A percentile compares a stretch with the other conserved stretches of the same genome.
Evolutionary conservation across 169 alveolate species (phyloP).

Genomic region (Plasmodium vivax): DNA sequence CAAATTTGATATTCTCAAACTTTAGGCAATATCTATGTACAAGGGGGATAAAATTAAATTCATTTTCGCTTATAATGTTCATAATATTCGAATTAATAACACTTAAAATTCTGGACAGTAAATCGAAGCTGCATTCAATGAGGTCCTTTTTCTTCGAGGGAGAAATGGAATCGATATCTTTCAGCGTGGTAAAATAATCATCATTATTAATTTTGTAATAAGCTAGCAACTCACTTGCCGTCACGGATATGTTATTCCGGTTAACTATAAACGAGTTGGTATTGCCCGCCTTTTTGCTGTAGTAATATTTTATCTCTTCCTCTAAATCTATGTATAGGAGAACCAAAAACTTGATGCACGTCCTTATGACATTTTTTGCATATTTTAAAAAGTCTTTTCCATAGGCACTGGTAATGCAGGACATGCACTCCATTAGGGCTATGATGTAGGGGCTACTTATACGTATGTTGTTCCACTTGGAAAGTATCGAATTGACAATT

Average conservation of each 20-base stretch:
- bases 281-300: constrained; percentile 27
- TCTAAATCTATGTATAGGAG: constrained; percentile 71
- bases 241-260: constrained; percentile 51
- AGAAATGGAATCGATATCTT: constrained; percentile 66
- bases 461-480: constrained; percentile 54
- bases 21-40: constrained; percentile 72
- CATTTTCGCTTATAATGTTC: constrained; percentile 49
- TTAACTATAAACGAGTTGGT: constrained; percentile 42
- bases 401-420: constrained; percentile 75
- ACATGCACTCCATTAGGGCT: constrained; percentile 74
- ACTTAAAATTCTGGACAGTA: constrained; percentile 69
- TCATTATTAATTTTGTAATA: constrained; percentile 61
- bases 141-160: constrained; percentile 67
- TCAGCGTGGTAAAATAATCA: constrained; percentile 44
- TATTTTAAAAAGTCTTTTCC: constrained; percentile 73
- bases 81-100: constrained; percentile 66
- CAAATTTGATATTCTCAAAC: constrained; percentile 39
- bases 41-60: constrained; percentile 64
- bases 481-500: constrained; percentile 58
- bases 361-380: constrained; percentile 71
- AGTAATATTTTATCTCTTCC: constrained; percentile 71
- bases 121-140: constrained; percentile 74
- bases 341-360: constrained; percentile 68
- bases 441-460: constrained; percentile 67
- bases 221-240: constrained; percentile 66